These are phyloP conservation scores for Trapa bicornis DNA, from an alignment of 345 rosid genomes.

Conservation along the genomic window DNA sequence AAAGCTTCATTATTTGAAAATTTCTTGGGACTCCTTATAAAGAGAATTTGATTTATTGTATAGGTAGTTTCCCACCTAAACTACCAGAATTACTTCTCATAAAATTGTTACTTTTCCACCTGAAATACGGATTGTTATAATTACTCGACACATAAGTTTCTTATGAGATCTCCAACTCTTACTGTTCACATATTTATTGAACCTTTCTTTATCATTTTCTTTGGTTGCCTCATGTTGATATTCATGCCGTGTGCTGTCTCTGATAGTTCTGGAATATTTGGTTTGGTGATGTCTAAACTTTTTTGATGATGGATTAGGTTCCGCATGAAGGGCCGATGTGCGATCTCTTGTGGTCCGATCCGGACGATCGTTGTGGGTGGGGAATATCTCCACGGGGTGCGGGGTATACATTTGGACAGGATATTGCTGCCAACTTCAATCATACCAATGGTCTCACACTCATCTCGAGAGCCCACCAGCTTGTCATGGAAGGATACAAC, in stretches of 20 bases:
- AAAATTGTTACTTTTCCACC: background rate
- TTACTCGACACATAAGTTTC: background rate
- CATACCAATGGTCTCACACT: constrained; percentile 79
- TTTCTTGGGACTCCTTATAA: background rate
- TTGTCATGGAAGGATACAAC: constrained; percentile 90
- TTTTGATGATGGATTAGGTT: constrained; percentile 34
- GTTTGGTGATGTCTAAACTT: background rate
- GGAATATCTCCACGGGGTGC: constrained; percentile 98
- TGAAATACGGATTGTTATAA: background rate
- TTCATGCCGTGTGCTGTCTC: background rate
- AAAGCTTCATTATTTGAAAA: background rate
- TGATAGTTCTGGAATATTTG: background rate
- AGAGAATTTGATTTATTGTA: background rate
- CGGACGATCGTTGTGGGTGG: constrained; percentile 95
- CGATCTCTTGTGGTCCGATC: constrained; percentile 96
- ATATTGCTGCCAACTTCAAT: constrained; percentile 74
- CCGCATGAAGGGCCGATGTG: constrained; percentile 99
- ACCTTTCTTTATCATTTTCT: background rate
- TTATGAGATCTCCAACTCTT: background rate
- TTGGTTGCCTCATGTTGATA: background rate
- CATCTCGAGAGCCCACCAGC: constrained; percentile 93
- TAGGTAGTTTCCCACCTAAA: background rate
- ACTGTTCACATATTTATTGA: background rate
- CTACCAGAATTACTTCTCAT: background rate
- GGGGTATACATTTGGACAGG: constrained; percentile 92